These are phyloP conservation scores for Colletotrichum tropicale DNA, from an alignment of 2,329 filamentous ascomycete species.

Conservation along the genomic window DNA sequence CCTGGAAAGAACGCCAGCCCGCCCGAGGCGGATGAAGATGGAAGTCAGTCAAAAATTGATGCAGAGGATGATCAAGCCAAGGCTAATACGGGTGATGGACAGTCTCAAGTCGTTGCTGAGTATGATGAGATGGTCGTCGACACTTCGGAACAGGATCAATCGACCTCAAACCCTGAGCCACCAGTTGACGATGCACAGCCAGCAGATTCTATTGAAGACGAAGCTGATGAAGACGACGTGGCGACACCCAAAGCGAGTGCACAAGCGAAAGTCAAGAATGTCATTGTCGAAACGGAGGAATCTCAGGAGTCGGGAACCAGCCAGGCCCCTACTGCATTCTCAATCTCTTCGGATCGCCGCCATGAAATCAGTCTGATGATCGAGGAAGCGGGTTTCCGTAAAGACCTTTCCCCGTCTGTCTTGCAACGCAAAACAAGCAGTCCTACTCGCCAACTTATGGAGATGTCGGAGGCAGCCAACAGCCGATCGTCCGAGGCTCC, in stretches of 20 bases:
- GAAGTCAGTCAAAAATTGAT: constrained; percentile 31
- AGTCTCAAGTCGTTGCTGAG: neutral
- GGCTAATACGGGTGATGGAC: constrained; percentile 9
- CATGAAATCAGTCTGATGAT: constrained; percentile 48
- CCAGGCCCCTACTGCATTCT: neutral
- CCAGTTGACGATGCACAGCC: neutral
- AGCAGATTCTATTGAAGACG: neutral
- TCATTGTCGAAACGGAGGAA: constrained; percentile 12
- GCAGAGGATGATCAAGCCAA: constrained; percentile 17
- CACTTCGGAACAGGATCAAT: neutral
- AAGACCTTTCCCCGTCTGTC: constrained; percentile 44
- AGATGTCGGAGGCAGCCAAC: constrained; percentile 23
- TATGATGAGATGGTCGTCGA: neutral
- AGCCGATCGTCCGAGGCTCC: constrained; percentile 6
- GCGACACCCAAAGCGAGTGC: neutral
- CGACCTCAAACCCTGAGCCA: neutral
- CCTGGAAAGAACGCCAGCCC: constrained; percentile 14
- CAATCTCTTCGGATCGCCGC: constrained; percentile 36
- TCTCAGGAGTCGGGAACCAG: neutral
- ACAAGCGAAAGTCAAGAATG: neutral
- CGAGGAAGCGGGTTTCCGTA: constrained; percentile 51
- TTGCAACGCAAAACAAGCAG: constrained; percentile 26
- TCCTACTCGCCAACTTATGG: constrained; percentile 32
- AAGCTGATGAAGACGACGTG: neutral
- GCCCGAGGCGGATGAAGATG: constrained; percentile 24